Base-by-base conservation (phyloP, 129 eudicot species). In the Smallanthus sonchifolius region DNA sequence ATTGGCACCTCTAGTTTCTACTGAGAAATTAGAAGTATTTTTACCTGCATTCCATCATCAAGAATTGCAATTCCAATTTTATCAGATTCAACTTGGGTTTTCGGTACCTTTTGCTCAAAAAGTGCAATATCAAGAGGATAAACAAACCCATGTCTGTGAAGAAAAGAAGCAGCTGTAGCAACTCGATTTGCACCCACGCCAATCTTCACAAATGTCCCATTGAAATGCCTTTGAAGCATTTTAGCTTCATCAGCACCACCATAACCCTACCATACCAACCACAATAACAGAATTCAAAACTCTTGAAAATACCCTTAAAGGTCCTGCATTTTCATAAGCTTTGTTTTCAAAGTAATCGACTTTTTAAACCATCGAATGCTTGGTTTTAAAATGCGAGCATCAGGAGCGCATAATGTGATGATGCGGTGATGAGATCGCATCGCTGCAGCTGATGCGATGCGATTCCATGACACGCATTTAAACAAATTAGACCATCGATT, bases 31-130 rank as follows among this genome's bases (percentile, higher is more conserved):
- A 56, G 14, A 13, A 44, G 13, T n/a, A 42, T 42, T 47, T 2
- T 73, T 80, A 92, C 98, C 98, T 92, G 96, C 98, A 92, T 87
- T 66, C 98, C 98, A 84, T 92, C 98, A 77, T 92, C 98, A 67
- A 92, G 82, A 73, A 92, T 83, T 60, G 80, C 88, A 68, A 72
- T 86, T 15, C 90, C 92, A 54, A 92, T 86, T 55, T 73, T 62
- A 32, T 65, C 83, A 47, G 83, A 75, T 65, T 51, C 75, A 63
- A 67, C 55, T 69, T 14, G 56, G 71, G 20, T 71, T 77, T 76
- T 55, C 6, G 57, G 61, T 65, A 67, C 39, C 1, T 60, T 60
- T 63, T 65, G 77, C 67, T 78, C 65, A 5, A 67, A 70, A 73
- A 72, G 16, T 6, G 16, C 15, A 39, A 13, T 57, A 56, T 70